phyloP scores from a whole-genome alignment of 805 yeast species.

The Priceomyces haplophilus region DNA sequence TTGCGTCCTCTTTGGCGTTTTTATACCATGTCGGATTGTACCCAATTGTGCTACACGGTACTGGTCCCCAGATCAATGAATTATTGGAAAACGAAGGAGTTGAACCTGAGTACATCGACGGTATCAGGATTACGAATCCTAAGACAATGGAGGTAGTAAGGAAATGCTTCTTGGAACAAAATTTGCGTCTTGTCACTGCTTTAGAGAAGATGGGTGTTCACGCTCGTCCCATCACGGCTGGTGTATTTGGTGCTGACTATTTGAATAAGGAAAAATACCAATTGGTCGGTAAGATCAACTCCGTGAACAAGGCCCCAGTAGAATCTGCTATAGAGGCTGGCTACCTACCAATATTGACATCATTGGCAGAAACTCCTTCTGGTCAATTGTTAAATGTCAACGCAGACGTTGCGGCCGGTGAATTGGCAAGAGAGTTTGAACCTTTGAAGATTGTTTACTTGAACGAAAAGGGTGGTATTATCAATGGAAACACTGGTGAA shows the following conservation, averaged over 20 bases:
- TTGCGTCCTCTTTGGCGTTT: slow-evolving; percentile 94
- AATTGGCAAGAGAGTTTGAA: slow-evolving; percentile 92
- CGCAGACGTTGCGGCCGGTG: slow-evolving; percentile 99
- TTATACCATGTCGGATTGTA: slow-evolving; percentile 95
- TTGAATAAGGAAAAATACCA: slow-evolving; percentile 87
- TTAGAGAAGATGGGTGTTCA: slow-evolving; percentile 94
- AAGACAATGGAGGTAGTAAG: slow-evolving; percentile 96
- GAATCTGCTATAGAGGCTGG: slow-evolving; percentile 96
- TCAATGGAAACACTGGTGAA: slow-evolving; percentile 88
- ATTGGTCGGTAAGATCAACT: slow-evolving; percentile 84
- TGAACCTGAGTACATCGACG: slow-evolving; percentile 94
- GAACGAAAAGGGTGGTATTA: slow-evolving; percentile 96
- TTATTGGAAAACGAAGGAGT: slow-evolving; percentile 90
- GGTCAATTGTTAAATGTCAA: slow-evolving; percentile 97
- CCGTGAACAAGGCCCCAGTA: slow-evolving; percentile 79
- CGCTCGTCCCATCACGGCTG: slow-evolving; percentile 97
- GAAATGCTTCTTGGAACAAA: slow-evolving; percentile 92
- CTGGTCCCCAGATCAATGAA: slow-evolving; percentile 98
- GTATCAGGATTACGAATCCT: slow-evolving; percentile 92
- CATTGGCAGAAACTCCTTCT: slow-evolving; percentile 92
- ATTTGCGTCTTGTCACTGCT: slow-evolving; percentile 91
- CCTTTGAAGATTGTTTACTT: slow-evolving; percentile 95
- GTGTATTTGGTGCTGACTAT: slow-evolving; percentile 92
- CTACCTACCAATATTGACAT: slow-evolving; percentile 92
- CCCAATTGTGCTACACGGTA: slow-evolving; percentile 96